Conservation (phyloP, 148 eudicot genomes). For the Cornus florida region DNA sequence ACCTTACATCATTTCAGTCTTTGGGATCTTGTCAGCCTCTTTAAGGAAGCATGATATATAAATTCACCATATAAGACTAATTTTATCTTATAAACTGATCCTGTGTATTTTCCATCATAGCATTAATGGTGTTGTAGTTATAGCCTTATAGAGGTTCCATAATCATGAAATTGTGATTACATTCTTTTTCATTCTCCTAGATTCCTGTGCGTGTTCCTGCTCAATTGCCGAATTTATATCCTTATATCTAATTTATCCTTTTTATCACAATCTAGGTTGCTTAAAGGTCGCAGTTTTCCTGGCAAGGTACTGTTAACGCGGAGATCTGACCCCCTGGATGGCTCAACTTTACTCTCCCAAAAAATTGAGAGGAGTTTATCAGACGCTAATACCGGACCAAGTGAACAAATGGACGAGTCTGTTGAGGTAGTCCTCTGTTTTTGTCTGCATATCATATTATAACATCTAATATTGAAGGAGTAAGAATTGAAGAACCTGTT, state of each 20-base stretch:
- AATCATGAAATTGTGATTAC: not conserved
- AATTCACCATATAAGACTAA: not conserved
- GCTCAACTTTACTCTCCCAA: constrained; percentile 53
- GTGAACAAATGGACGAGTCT: constrained; percentile 43
- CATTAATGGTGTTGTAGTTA: not conserved
- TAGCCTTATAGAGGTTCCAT: not conserved
- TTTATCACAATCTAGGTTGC: constrained; percentile 51
- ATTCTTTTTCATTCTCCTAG: not conserved
- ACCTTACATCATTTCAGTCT: not conserved
- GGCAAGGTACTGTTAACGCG: constrained; percentile 91
- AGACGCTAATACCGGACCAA: constrained; percentile 55
- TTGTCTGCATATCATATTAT: not conserved
- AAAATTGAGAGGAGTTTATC: constrained; percentile 53
- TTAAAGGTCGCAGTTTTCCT: constrained; percentile 94
- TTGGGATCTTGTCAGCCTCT: not conserved
- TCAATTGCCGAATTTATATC: not conserved
- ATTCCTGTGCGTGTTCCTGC: not conserved
- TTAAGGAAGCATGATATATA: not conserved
- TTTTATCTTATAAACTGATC: not conserved
- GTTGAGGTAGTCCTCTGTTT: constrained; percentile 47
- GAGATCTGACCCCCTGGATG: constrained; percentile 62
- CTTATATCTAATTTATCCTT: constrained; percentile 11
- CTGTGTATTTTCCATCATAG: not conserved
- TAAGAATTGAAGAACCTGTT: constrained; percentile 4
- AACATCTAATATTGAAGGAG: not conserved